Conservation (phyloP, 805 yeast genomes). For the Maudiozyma serrabonitensis region DNA sequence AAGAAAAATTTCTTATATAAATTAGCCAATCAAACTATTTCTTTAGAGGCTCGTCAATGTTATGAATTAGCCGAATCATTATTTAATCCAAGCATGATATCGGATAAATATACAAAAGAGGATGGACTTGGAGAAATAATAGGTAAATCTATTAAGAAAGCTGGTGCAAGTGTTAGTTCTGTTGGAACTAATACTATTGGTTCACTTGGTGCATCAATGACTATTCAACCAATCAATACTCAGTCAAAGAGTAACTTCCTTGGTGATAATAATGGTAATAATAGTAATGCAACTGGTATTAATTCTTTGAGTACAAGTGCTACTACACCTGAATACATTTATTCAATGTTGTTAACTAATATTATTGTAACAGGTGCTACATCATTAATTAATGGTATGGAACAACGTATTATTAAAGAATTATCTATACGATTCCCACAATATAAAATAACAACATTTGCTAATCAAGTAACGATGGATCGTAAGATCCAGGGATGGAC, state of each 20-base stretch:
- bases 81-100: conserved; percentile 20
- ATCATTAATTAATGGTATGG: conserved; percentile 70
- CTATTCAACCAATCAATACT: conserved; percentile 2
- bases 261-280: background rate
- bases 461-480: conserved; percentile 66
- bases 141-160: conserved; percentile 20
- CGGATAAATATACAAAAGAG: conserved; percentile 10
- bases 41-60: conserved; percentile 19
- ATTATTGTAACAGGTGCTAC: conserved; percentile 77
- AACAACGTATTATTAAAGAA: conserved; percentile 66
- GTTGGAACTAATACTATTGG: conserved; percentile 11
- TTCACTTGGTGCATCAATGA: conserved; percentile 10
- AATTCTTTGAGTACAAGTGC: conserved; percentile 4
- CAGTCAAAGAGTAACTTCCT: background rate
- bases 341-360: conserved; percentile 33
- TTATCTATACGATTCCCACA: conserved; percentile 66
- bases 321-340: conserved; percentile 23
- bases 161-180: conserved; percentile 18
- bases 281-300: background rate
- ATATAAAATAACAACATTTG: conserved; percentile 73
- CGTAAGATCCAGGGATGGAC: conserved; percentile 75
- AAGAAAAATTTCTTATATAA: conserved; percentile 14
- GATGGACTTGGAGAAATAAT: conserved; percentile 25
- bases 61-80: conserved; percentile 20
- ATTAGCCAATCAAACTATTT: conserved; percentile 10